phyloP scores from a whole-genome alignment of 257 asterid species.

The Solanum gracilifrons region DNA sequence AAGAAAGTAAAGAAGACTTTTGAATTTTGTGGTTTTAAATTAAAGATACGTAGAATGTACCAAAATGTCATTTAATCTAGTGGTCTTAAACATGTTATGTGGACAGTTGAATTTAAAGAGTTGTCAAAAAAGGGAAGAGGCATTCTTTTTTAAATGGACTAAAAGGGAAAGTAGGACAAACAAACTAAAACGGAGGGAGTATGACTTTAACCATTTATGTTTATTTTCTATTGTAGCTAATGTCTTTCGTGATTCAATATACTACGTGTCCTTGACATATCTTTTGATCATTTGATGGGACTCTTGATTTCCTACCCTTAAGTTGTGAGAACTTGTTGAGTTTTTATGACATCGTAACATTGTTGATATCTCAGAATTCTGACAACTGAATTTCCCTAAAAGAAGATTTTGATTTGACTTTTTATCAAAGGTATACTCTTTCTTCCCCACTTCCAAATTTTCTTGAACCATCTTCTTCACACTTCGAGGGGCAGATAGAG shows the following conservation, averaged over 20 bases:
- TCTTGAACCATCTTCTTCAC: background rate
- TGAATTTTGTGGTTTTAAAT: background rate
- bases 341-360: background rate
- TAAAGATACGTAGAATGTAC: background rate
- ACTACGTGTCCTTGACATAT: background rate
- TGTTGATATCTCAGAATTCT: background rate
- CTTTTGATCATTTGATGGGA: background rate
- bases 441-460: background rate
- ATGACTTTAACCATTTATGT: background rate
- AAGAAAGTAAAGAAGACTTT: background rate
- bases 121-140: no score
- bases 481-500: background rate
- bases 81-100: background rate
- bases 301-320: background rate
- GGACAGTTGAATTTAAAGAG: background rate
- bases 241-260: background rate
- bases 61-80: background rate
- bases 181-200: background rate
- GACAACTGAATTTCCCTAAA: background rate
- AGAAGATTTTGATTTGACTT: background rate
- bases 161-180: background rate
- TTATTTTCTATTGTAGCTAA: background rate
- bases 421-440: background rate
- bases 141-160: background rate
- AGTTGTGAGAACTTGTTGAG: background rate